Conservation (phyloP, 495 filamentous ascomycete species). For the Xylaria castorea region DNA sequence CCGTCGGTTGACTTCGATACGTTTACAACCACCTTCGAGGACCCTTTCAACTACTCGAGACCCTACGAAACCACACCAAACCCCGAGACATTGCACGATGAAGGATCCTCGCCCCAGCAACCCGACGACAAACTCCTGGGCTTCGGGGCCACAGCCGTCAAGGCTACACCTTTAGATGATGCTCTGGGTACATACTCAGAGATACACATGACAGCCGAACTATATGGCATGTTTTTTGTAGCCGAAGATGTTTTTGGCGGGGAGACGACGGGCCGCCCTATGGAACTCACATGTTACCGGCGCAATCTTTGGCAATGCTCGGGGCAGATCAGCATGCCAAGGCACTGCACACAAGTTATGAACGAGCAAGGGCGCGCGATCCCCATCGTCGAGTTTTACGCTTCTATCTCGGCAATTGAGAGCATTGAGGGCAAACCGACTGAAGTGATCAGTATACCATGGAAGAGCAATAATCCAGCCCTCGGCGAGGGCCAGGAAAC, state of each 20-base stretch:
- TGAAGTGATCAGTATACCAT: constrained; percentile 91
- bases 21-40: constrained; percentile 68
- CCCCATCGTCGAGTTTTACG: constrained; percentile 74
- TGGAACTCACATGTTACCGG: constrained; percentile 90
- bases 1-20: constrained; percentile 62
- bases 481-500: constrained; percentile 58
- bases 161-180: constrained; percentile 73
- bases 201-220: constrained; percentile 77
- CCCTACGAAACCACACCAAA: constrained; percentile 57
- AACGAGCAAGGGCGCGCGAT: constrained; percentile 80
- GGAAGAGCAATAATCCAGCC: constrained; percentile 77
- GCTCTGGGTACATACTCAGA: constrained; percentile 55
- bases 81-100: constrained; percentile 40
- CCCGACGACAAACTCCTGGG: constrained; percentile 81
- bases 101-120: constrained; percentile 51
- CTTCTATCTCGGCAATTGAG: constrained; percentile 85
- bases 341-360: constrained; percentile 73
- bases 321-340: constrained; percentile 78
- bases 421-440: constrained; percentile 87
- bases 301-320: constrained; percentile 90
- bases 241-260: constrained; percentile 71
- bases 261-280: constrained; percentile 61
- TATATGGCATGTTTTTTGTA: constrained; percentile 96
- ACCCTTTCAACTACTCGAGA: constrained; percentile 65
- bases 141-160: constrained; percentile 74